A percentile compares a stretch with the other conserved stretches of the same genome.
These are phyloP conservation scores for Hypoxylon sp. DNA, from an alignment of 2,329 filamentous ascomycete species.

Conservation along the genomic window DNA sequence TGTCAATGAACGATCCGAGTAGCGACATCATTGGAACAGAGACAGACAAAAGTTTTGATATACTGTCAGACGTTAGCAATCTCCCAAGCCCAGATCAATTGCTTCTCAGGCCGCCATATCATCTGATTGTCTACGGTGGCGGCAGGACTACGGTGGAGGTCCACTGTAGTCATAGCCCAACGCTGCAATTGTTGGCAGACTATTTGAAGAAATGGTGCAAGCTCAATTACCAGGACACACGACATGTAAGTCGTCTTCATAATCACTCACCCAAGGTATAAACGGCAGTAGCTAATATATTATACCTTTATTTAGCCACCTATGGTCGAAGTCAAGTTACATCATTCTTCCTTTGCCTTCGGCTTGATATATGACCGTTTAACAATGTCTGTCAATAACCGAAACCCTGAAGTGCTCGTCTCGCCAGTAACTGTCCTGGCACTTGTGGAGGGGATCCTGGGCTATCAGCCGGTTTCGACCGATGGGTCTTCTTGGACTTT, in stretches of 20 bases:
- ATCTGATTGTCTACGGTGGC: constrained; percentile 51
- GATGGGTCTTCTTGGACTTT: constrained; percentile 43
- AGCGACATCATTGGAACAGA: constrained; percentile 33
- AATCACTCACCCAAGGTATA: background rate
- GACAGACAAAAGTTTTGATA: constrained; percentile 34
- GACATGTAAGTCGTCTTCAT: constrained; percentile 20
- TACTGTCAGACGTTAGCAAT: constrained; percentile 52
- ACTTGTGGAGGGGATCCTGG: constrained; percentile 57
- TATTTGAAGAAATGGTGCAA: constrained; percentile 60
- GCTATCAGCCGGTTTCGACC: constrained; percentile 50
- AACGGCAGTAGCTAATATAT: too few relatives aligned
- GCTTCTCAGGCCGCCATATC: constrained; percentile 57
- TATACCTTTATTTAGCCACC: constrained; percentile 53
- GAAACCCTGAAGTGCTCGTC: constrained; percentile 47
- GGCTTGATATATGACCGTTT: constrained; percentile 56
- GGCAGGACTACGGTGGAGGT: constrained; percentile 50
- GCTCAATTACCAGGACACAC: constrained; percentile 50
- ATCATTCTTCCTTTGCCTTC: constrained; percentile 56
- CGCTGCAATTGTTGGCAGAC: constrained; percentile 54
- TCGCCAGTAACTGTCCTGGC: constrained; percentile 55
- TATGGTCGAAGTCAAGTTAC: constrained; percentile 52
- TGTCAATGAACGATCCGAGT: constrained; percentile 47
- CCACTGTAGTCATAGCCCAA: constrained; percentile 58
- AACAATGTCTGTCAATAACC: constrained; percentile 48
- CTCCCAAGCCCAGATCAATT: constrained; percentile 59